phyloP scores from a whole-genome alignment of 139 green algal species.

The Closterium sp. region DNA sequence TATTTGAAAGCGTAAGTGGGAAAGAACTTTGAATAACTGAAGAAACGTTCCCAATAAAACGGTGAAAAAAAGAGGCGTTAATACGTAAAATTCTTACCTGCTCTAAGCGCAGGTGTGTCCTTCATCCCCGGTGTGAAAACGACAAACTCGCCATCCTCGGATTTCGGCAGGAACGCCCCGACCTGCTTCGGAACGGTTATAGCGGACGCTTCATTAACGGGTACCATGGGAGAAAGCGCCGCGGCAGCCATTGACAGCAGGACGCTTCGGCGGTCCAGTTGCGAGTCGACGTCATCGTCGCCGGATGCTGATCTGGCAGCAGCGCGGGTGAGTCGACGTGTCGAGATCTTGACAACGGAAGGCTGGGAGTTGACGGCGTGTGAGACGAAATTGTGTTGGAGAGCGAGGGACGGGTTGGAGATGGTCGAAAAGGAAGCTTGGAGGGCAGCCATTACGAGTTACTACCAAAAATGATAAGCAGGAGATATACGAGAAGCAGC shows the following conservation, averaged over 20 bases:
- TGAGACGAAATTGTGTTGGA: background rate
- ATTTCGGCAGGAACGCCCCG: constrained; percentile 22
- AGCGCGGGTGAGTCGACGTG: background rate
- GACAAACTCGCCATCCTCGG: constrained; percentile 22
- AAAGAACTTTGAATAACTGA: too few relatives aligned
- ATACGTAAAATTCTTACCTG: constrained; percentile 1
- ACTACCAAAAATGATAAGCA: background rate
- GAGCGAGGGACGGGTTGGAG: background rate
- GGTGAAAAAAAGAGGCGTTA: too few relatives aligned
- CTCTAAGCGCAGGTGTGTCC: constrained; percentile 26
- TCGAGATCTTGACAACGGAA: background rate
- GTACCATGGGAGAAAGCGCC: background rate
- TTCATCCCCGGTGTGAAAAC: constrained; percentile 4
- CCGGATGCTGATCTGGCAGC: background rate
- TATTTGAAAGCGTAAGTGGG: too few relatives aligned
- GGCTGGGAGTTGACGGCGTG: background rate
- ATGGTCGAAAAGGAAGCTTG: background rate
- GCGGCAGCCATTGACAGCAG: background rate
- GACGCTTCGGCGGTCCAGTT: background rate
- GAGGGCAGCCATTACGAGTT: background rate
- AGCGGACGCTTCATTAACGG: background rate
- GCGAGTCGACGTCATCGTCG: background rate
- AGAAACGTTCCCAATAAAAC: too few relatives aligned
- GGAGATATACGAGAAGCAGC: background rate
- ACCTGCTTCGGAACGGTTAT: constrained; percentile 1